Conservation (phyloP, 1,139 yeast species). For the Debaryomyces robertsiae region DNA sequence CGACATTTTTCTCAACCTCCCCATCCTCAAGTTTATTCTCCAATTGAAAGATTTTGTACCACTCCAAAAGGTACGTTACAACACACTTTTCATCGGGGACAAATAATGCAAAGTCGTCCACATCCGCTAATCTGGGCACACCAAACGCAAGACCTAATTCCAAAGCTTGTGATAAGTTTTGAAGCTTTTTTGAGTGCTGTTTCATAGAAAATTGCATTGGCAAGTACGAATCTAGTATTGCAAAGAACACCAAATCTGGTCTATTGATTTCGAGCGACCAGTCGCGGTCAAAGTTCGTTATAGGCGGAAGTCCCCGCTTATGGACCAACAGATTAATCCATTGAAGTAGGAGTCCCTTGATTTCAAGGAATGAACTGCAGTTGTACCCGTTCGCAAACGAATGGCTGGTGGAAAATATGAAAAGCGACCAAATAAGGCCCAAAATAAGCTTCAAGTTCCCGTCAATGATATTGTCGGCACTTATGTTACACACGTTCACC, state of each 20-base stretch:
- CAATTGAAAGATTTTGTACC: conserved; percentile 57
- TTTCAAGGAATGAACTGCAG: conserved; percentile 36
- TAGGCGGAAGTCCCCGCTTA: conserved; percentile 20
- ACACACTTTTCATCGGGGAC: conserved; percentile 68
- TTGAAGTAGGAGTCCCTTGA: conserved; percentile 33
- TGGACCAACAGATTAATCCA: conserved; percentile 36
- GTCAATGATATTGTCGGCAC: conserved; percentile 69
- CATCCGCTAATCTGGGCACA: conserved; percentile 60
- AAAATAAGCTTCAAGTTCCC: conserved; percentile 64
- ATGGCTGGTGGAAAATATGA: conserved; percentile 49
- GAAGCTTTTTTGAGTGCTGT: conserved; percentile 26
- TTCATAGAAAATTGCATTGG: conserved; percentile 23
- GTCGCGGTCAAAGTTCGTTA: conserved; percentile 39
- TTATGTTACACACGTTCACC: conserved; percentile 57
- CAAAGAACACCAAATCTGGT: conserved; percentile 31
- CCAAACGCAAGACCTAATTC: conserved; percentile 42
- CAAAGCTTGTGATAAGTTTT: conserved; percentile 26
- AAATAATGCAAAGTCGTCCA: conserved; percentile 55
- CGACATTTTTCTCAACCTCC: neutral
- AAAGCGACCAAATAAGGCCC: conserved; percentile 67
- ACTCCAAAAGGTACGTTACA: conserved; percentile 65
- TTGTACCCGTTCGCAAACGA: conserved; percentile 30
- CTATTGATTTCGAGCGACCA: conserved; percentile 40
- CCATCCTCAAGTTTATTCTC: conserved; percentile 14
- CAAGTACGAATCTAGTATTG: conserved; percentile 26